A percentile compares a stretch with the other conserved stretches of the same genome.
These are phyloP conservation scores for Kodamaea hsintzibuensis DNA, from an alignment of 805 yeast species.

Conservation along the genomic window DNA sequence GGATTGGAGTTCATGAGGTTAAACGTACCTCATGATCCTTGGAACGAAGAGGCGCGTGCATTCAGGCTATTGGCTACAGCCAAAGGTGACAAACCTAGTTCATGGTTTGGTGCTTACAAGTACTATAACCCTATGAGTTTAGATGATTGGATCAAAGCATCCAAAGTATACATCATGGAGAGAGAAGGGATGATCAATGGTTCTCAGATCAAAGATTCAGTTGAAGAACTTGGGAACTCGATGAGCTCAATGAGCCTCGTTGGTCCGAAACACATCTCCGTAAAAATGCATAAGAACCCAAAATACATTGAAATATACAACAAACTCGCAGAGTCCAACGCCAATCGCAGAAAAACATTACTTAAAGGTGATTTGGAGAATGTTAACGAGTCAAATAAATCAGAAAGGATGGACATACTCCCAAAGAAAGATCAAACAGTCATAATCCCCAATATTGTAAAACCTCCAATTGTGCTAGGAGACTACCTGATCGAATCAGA, in stretches of 20 bases:
- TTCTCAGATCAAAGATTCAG: neutral
- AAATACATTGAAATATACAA: conserved; percentile 32
- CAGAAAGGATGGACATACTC: conserved; percentile 34
- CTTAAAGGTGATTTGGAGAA: conserved; percentile 27
- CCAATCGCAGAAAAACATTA: conserved; percentile 17
- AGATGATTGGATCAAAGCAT: conserved; percentile 33
- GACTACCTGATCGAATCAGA: conserved; percentile 36
- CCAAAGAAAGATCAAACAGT: conserved; percentile 14
- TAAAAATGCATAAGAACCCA: conserved; percentile 19
- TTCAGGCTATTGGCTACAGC: conserved; percentile 53
- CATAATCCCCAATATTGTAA: conserved; percentile 17
- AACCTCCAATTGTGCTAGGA: conserved; percentile 41
- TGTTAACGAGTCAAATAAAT: conserved; percentile 40
- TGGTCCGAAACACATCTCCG: conserved; percentile 8
- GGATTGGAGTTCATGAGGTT: conserved; percentile 58
- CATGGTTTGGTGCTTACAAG: conserved; percentile 70
- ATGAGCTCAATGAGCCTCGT: neutral
- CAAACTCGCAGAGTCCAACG: conserved; percentile 27
- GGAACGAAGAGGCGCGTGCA: conserved; percentile 65
- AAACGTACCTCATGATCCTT: conserved; percentile 56
- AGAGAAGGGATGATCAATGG: neutral
- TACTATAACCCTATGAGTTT: conserved; percentile 53
- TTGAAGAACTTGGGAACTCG: neutral
- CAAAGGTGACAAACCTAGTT: conserved; percentile 48
- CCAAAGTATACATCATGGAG: conserved; percentile 5